These are phyloP conservation scores for Phialemoniopsis sp. DNA, from an alignment of 2,329 filamentous ascomycete genomes.

Conservation along the genomic window DNA sequence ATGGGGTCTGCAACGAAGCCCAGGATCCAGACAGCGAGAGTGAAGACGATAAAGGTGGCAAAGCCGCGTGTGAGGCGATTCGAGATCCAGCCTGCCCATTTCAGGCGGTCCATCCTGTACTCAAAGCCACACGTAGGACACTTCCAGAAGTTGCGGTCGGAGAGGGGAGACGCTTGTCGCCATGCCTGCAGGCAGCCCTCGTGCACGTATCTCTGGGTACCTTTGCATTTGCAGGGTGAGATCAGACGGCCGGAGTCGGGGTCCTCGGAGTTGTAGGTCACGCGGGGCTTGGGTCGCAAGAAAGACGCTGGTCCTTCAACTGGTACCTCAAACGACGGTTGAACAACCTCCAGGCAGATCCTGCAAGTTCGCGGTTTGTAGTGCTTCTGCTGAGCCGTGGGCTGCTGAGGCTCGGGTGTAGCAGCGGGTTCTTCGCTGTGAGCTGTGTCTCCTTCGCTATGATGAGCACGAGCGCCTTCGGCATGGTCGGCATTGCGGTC, in stretches of 20 bases:
- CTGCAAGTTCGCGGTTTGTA: constrained; percentile 77
- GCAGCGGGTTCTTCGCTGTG: constrained; percentile 2
- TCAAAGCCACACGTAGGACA: constrained; percentile 85
- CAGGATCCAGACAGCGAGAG: constrained; percentile 71
- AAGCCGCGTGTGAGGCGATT: constrained; percentile 62
- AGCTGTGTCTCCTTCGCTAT: no score
- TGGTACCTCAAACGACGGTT: constrained; percentile 40
- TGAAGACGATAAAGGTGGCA: constrained; percentile 69
- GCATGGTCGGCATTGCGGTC: neutral
- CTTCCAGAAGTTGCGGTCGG: constrained; percentile 71
- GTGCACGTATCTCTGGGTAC: constrained; percentile 89
- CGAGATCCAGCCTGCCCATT: constrained; percentile 67
- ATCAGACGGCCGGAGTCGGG: constrained; percentile 72
- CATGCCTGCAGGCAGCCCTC: constrained; percentile 83
- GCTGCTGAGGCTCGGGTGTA: constrained; percentile 9
- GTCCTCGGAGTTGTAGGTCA: constrained; percentile 68
- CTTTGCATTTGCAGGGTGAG: constrained; percentile 89
- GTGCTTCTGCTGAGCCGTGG: constrained; percentile 20
- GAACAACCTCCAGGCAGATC: constrained; percentile 75
- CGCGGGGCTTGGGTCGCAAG: constrained; percentile 20
- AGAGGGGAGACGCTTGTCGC: constrained; percentile 67
- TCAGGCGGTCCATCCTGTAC: constrained; percentile 75
- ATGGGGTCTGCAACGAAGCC: constrained; percentile 93
- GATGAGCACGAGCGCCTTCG: neutral
- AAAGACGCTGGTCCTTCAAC: constrained; percentile 25